Evolutionary conservation across 2,329 filamentous ascomycete genomes (phyloP), one percentile per base, ranked within the genome.

Genomic region (Curvularia verruculosa): DNA sequence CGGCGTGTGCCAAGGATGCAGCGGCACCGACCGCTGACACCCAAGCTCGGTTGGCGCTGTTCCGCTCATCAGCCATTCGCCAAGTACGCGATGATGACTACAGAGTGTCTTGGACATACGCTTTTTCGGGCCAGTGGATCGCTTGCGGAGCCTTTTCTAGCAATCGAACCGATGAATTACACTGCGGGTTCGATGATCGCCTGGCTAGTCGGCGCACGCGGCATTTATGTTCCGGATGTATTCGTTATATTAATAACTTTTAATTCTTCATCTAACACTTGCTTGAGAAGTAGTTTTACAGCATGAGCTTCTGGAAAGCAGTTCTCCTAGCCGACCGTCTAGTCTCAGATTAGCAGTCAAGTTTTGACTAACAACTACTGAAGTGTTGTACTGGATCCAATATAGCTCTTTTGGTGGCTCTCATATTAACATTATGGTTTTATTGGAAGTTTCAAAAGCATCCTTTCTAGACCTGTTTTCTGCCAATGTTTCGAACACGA

Each of bases 101-200:
- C 46, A 52, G 59, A 54, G 52, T 47, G 51, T 40, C 37, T 53
- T 46, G 26, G 48, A 7, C 9, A 49, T 43, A 39, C 9, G n/a
- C 36, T 24, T 48, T 36, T 37, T 23, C 49, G 46, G 49, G 52
- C 24, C 13, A 28, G 34, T 13, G 28, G 52, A 40, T 44, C 64
- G 65, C 54, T 53, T 56, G 59, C 52, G 55, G 18, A 56, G 24
- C 65, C 60, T 5, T 29, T 49, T 64, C 44, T 21, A 58, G 62
- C 23, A 61, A 31, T 26, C 21, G 45, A 63, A 51, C 64, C 64
- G 64, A 52, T 19, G 24, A 19, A n/a, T 36, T 28, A 19, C 19
- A 40, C 46, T 18, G 31, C 13, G 23, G 39, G 34, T 39, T 41
- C 13, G 37, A n/a, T 36, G 41, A 31, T 3, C 19, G 44, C 15